Evolutionary conservation across 2,329 filamentous ascomycete genomes (phyloP).

Genomic region (Fusarium pininemorale): DNA sequence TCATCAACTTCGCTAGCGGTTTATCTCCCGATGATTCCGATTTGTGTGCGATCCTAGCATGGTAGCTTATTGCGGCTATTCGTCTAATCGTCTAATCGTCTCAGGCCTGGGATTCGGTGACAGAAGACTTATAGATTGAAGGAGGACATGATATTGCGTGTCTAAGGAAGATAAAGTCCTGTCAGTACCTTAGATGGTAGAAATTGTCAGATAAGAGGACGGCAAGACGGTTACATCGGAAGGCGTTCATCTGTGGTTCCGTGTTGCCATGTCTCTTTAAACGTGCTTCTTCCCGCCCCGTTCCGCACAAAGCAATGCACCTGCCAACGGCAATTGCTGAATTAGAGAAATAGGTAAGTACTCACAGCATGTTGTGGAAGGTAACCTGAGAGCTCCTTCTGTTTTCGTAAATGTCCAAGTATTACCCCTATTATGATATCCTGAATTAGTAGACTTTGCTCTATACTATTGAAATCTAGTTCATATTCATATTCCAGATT

Average conservation of each 20-base stretch:
- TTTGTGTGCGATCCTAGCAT: not conserved
- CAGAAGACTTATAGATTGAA: not conserved
- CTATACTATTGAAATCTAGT: not conserved
- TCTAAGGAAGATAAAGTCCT: not conserved
- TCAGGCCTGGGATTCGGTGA: not conserved
- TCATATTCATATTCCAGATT: not conserved
- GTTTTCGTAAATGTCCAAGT: not conserved
- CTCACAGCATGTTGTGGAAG: not conserved
- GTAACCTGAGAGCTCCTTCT: not conserved
- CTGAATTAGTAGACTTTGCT: not conserved
- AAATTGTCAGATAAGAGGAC: not conserved
- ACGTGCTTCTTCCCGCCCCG: slow-evolving; percentile 5
- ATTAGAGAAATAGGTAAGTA: not conserved
- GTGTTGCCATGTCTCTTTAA: not conserved
- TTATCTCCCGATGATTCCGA: slow-evolving; percentile 2
- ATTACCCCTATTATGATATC: not conserved
- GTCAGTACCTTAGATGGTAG: not conserved
- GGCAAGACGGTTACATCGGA: slow-evolving; percentile 29
- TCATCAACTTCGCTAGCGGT: not conserved
- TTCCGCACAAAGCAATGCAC: slow-evolving; percentile 20
- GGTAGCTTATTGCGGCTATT: not conserved
- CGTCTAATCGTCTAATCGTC: not conserved
- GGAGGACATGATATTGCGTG: not conserved
- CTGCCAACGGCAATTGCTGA: slow-evolving; percentile 5
- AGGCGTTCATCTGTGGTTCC: slow-evolving; percentile 22